Percentiles rank a stretch among this genome's conserved stretches.
Conservation (phyloP, 139 green algal species). For the Chlorella vulgaris region DNA sequence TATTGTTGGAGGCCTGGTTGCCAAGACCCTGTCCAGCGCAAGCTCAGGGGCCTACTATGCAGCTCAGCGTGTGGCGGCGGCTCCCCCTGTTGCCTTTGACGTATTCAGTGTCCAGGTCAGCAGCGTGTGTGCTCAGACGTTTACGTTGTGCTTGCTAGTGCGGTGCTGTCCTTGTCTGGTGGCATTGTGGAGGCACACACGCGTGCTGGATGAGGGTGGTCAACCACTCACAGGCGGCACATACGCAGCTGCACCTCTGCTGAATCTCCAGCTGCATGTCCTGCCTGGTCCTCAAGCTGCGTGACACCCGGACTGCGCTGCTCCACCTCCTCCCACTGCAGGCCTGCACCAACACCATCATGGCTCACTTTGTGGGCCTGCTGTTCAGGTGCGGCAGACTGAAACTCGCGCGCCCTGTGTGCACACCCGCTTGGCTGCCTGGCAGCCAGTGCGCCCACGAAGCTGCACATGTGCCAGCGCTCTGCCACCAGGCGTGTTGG, state of each 20-base stretch:
- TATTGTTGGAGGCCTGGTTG: slow-evolving; percentile 79
- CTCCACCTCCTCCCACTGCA: slow-evolving; percentile 42
- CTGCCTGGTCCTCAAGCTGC: too few species aligned
- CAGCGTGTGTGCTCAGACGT: background rate
- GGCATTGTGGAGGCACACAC: too few species aligned
- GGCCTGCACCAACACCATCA: slow-evolving; percentile 87
- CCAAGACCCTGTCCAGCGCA: slow-evolving; percentile 83
- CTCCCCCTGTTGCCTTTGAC: slow-evolving; percentile 84
- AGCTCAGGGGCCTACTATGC: slow-evolving; percentile 56
- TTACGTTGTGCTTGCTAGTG: too few species aligned
- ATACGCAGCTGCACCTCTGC: too few species aligned
- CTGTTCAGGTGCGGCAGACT: slow-evolving; percentile 57
- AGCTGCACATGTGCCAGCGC: too few species aligned
- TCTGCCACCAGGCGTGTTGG: too few species aligned
- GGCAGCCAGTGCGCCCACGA: background rate
- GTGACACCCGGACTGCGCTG: background rate
- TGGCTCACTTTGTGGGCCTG: slow-evolving; percentile 86
- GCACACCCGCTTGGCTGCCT: background rate
- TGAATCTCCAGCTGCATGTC: too few species aligned
- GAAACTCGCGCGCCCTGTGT: too few species aligned
- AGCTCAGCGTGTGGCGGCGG: slow-evolving; percentile 9
- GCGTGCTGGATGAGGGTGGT: too few species aligned
- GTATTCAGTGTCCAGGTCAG: slow-evolving; percentile 91
- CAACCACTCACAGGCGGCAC: too few species aligned
- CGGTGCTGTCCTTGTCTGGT: too few species aligned